These are phyloP conservation scores for Glaciozyma martinii DNA, from an alignment of 768 basidiomycete genomes.

Conservation along the genomic window DNA sequence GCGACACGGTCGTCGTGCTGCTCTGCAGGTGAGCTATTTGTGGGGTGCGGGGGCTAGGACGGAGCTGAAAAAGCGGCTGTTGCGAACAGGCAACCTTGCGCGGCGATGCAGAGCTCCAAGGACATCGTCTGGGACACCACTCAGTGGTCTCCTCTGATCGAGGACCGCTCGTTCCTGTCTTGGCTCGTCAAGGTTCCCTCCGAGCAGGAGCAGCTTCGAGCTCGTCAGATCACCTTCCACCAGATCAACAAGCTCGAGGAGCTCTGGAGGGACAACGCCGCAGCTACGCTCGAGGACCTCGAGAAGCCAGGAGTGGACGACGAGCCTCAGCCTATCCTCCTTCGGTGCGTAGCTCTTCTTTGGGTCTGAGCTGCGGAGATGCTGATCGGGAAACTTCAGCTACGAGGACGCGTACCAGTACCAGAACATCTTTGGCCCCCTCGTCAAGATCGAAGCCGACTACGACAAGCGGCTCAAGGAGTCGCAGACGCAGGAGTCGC, in stretches of 20 bases:
- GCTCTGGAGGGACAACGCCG: constrained; percentile 94
- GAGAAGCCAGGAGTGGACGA: constrained; percentile 97
- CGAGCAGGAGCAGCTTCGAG: constrained; percentile 90
- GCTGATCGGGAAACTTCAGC: constrained; percentile 26
- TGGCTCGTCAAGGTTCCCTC: constrained; percentile 97
- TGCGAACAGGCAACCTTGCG: constrained; percentile 80
- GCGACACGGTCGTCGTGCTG: constrained; percentile 94
- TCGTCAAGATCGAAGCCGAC: constrained; percentile 99
- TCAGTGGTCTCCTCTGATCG: constrained; percentile 96
- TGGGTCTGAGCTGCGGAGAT: neutral
- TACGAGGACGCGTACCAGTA: constrained; percentile 99
- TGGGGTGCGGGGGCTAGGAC: neutral
- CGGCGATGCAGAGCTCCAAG: constrained; percentile 73
- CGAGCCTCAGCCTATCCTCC: constrained; percentile 82
- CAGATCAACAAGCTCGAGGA: constrained; percentile 98
- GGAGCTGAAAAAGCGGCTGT: neutral
- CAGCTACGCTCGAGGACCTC: constrained; percentile 88
- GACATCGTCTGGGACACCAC: constrained; percentile 98
- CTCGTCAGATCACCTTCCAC: constrained; percentile 90
- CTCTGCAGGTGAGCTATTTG: constrained; percentile 69
- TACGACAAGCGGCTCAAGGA: constrained; percentile 97
- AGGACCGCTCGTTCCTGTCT: constrained; percentile 96
- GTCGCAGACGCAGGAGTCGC: constrained; percentile 95
- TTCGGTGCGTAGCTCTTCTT: constrained; percentile 43
- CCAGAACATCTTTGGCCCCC: constrained; percentile 97